Evolutionary conservation across 1,284 basidiomycete genomes (phyloP).

Genomic region (Mycena sp.): DNA sequence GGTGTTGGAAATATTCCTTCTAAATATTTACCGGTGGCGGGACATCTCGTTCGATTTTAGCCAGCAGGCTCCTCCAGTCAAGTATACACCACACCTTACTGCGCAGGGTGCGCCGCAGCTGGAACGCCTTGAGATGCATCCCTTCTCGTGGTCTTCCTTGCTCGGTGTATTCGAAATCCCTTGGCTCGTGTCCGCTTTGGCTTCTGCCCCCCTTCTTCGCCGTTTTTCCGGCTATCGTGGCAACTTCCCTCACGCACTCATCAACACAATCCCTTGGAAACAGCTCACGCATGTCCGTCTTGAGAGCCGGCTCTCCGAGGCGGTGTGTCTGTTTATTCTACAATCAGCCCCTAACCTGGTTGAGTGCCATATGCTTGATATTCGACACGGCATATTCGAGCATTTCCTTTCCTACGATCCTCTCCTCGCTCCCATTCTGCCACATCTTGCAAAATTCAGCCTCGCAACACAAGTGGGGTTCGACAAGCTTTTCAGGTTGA

Average conservation of each 20-base stretch:
- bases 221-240: slow-evolving; percentile 15
- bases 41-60: slow-evolving; percentile 14
- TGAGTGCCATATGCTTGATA: slow-evolving; percentile 22
- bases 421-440: not conserved
- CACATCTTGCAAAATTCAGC: slow-evolving; percentile 7
- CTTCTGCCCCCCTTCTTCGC: slow-evolving; percentile 13
- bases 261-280: slow-evolving; percentile 17
- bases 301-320: slow-evolving; percentile 17
- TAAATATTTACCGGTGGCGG: slow-evolving; percentile 23
- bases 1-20: slow-evolving; percentile 19
- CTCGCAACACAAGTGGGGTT: slow-evolving; percentile 20
- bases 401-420: slow-evolving; percentile 11
- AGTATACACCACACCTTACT: slow-evolving; percentile 10
- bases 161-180: slow-evolving; percentile 3
- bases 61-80: slow-evolving; percentile 12
- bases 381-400: slow-evolving; percentile 7
- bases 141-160: slow-evolving; percentile 23
- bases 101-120: slow-evolving; percentile 23
- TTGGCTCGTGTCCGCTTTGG: slow-evolving; percentile 10
- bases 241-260: slow-evolving; percentile 11
- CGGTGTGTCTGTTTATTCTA: slow-evolving; percentile 16
- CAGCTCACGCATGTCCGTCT: slow-evolving; percentile 18
- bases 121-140: slow-evolving; percentile 22
- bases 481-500: slow-evolving; percentile 9
- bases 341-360: slow-evolving; percentile 13